Evolutionary conservation across 2,329 filamentous ascomycete genomes (phyloP).

Genomic region (Akanthomyces muscarius): DNA sequence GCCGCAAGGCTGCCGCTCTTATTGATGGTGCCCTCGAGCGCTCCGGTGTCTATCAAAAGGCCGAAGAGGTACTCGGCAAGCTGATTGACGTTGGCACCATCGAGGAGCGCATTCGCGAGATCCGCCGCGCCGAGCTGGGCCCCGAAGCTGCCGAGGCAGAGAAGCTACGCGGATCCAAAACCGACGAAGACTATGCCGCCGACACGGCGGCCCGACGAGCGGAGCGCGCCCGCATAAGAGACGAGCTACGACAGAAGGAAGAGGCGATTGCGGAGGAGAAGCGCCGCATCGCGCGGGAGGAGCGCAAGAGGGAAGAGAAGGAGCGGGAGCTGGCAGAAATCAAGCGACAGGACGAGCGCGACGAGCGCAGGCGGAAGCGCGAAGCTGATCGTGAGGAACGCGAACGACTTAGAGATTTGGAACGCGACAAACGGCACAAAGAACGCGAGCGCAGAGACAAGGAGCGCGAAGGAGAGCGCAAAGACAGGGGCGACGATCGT

Average conservation of each 20-base stretch:
- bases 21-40: constrained; percentile 76
- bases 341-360: constrained; percentile 47
- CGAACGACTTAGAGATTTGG: constrained; percentile 40
- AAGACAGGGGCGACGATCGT: constrained; percentile 22
- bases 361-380: constrained; percentile 46
- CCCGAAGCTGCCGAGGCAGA: constrained; percentile 65
- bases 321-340: constrained; percentile 47
- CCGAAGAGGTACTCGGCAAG: constrained; percentile 61
- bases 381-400: constrained; percentile 55
- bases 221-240: constrained; percentile 58
- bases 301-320: constrained; percentile 47
- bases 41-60: constrained; percentile 69
- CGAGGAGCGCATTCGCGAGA: constrained; percentile 64
- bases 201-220: constrained; percentile 59
- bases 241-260: constrained; percentile 57
- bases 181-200: constrained; percentile 67
- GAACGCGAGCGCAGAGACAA: constrained; percentile 37
- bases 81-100: constrained; percentile 67
- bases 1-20: constrained; percentile 67
- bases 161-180: constrained; percentile 61
- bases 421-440: constrained; percentile 38
- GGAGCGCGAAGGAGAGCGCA: constrained; percentile 31
- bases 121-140: constrained; percentile 65
- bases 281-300: constrained; percentile 53
- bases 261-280: constrained; percentile 60